Evolutionary conservation across 148 eudicot species (phyloP).

Genomic region (Rhododendron kiyosumense): DNA sequence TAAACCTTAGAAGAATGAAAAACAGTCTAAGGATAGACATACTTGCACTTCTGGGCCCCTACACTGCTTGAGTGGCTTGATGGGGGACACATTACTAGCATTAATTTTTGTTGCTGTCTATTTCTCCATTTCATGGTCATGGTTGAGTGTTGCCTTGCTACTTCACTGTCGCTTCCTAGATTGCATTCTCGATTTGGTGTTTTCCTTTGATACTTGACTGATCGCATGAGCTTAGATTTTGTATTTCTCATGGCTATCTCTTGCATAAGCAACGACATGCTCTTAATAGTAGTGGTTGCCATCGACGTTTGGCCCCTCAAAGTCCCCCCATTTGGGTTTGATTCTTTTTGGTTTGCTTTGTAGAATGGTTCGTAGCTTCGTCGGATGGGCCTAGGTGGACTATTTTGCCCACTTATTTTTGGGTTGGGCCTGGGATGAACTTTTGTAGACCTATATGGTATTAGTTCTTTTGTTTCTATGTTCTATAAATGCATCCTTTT

Average conservation of each 20-base stretch:
- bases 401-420: not conserved
- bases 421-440: not conserved
- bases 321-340: not conserved
- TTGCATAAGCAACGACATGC: not conserved
- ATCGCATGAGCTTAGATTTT: not conserved
- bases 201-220: not conserved
- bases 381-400: not conserved
- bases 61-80: not conserved
- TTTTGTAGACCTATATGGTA: not conserved
- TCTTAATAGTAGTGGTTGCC: not conserved
- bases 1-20: not conserved
- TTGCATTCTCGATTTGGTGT: not conserved
- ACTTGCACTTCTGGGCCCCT: not conserved
- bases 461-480: not conserved
- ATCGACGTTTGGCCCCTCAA: not conserved
- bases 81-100: not conserved
- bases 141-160: not conserved
- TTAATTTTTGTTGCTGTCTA: not conserved
- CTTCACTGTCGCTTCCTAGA: not conserved
- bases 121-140: not conserved
- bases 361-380: not conserved
- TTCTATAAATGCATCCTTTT: not conserved
- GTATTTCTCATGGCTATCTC: not conserved
- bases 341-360: not conserved
- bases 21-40: not conserved